phyloP scores from a whole-genome alignment of 345 rosid genomes.

The Iberis pinnata region DNA sequence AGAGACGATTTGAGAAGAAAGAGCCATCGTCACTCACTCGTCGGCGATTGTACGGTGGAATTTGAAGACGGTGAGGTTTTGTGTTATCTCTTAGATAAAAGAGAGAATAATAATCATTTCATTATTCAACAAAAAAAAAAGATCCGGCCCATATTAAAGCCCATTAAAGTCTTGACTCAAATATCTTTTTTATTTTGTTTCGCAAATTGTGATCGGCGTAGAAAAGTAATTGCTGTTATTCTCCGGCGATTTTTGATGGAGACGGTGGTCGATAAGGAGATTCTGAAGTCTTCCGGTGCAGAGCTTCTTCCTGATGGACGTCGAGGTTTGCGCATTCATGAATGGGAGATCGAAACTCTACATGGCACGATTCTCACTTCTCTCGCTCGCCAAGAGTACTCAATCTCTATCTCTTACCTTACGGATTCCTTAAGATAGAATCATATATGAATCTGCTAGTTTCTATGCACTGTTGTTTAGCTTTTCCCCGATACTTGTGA shows the following conservation, averaged over 20 bases:
- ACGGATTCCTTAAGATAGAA: neutral
- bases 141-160: neutral
- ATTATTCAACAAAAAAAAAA: no score
- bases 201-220: conserved; percentile 25
- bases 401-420: conserved; percentile 1
- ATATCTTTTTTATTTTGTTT: neutral
- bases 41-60: neutral
- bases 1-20: conserved; percentile 40
- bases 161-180: conserved; percentile 21
- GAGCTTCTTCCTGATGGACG: conserved; percentile 60
- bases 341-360: conserved; percentile 77
- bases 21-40: conserved; percentile 42
- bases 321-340: conserved; percentile 58
- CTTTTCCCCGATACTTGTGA: neutral
- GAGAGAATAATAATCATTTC: no score
- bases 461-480: neutral
- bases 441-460: neutral
- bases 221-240: neutral
- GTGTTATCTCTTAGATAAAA: no score
- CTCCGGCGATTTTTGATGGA: conserved; percentile 40
- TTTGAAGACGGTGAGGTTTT: conserved; percentile 30
- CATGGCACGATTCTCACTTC: conserved; percentile 74
- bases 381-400: conserved; percentile 46
- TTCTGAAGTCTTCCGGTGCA: conserved; percentile 64
- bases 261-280: conserved; percentile 53